These are phyloP conservation scores for Tolypocladium pustulatum DNA, from an alignment of 2,329 filamentous ascomycete genomes.

Conservation along the genomic window DNA sequence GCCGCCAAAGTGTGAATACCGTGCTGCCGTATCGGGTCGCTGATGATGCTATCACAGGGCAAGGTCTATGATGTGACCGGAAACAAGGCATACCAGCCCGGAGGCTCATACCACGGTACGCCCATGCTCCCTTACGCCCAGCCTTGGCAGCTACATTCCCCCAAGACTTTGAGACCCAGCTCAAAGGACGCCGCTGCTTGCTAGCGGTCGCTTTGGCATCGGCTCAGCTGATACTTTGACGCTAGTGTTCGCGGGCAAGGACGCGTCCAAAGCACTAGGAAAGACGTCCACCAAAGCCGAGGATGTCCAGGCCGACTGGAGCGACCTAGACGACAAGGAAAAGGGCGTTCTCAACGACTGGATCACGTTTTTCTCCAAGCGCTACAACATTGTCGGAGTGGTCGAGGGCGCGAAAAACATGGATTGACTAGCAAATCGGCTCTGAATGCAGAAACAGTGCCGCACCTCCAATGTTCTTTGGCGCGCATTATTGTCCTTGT, in stretches of 20 bases:
- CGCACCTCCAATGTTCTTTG: neutral
- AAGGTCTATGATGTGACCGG: constrained; percentile 89
- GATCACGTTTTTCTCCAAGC: constrained; percentile 92
- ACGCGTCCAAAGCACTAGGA: constrained; percentile 84
- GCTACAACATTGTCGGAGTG: constrained; percentile 80
- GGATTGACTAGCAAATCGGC: constrained; percentile 18
- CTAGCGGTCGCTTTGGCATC: neutral
- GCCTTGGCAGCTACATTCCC: no score
- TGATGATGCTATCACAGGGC: constrained; percentile 42
- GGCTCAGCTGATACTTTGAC: neutral
- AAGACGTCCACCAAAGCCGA: constrained; percentile 78
- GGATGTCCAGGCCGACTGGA: constrained; percentile 75
- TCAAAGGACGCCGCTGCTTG: neutral
- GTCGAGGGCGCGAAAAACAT: constrained; percentile 51
- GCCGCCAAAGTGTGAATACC: neutral
- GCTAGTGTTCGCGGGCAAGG: constrained; percentile 88
- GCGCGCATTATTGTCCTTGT: neutral
- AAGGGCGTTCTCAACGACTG: constrained; percentile 81
- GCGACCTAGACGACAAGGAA: constrained; percentile 73
- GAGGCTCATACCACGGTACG: constrained; percentile 77
- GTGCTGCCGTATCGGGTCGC: neutral
- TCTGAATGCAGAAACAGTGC: neutral
- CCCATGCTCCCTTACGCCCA: constrained; percentile 7
- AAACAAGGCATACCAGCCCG: constrained; percentile 76
- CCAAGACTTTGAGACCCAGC: neutral